Evolutionary conservation across 345 rosid genomes (phyloP).

Genomic region (Hibiscus syriacus): DNA sequence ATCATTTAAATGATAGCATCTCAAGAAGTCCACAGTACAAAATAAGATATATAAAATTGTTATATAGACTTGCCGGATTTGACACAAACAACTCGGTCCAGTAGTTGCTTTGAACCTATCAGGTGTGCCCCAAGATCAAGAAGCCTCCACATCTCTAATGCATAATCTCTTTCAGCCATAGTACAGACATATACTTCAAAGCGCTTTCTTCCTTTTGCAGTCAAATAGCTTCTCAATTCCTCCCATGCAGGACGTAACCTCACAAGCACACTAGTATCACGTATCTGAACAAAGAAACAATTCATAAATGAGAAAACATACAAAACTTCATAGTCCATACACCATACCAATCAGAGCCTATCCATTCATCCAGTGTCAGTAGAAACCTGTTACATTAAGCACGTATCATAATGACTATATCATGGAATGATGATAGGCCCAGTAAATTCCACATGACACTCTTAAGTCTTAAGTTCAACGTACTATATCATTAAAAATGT

Average conservation of each 20-base stretch:
- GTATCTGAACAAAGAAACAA: slow-evolving; percentile 46
- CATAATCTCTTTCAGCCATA: too few relatives aligned
- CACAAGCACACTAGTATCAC: slow-evolving; percentile 98
- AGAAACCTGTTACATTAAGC: background rate
- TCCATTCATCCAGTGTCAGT: background rate
- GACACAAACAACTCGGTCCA: slow-evolving; percentile 81
- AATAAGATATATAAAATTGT: background rate
- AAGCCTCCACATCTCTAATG: too few relatives aligned
- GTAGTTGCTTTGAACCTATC: slow-evolving; percentile 66
- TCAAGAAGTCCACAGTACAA: background rate
- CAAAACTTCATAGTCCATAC: background rate
- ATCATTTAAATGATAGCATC: background rate
- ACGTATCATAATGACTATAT: background rate
- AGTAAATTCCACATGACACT: background rate
- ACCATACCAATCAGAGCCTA: too few relatives aligned
- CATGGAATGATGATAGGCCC: background rate
- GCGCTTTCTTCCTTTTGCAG: slow-evolving; percentile 83
- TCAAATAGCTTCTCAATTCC: slow-evolving; percentile 82
- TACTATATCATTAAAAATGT: background rate
- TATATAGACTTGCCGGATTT: slow-evolving; percentile 73
- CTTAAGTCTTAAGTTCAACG: background rate
- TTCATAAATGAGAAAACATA: slow-evolving; percentile 3
- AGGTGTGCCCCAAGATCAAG: slow-evolving; percentile 85
- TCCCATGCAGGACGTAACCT: slow-evolving; percentile 99
- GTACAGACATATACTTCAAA: slow-evolving; percentile 98